phyloP scores from a whole-genome alignment of 257 asterid genomes.

The Petrea volubilis region DNA sequence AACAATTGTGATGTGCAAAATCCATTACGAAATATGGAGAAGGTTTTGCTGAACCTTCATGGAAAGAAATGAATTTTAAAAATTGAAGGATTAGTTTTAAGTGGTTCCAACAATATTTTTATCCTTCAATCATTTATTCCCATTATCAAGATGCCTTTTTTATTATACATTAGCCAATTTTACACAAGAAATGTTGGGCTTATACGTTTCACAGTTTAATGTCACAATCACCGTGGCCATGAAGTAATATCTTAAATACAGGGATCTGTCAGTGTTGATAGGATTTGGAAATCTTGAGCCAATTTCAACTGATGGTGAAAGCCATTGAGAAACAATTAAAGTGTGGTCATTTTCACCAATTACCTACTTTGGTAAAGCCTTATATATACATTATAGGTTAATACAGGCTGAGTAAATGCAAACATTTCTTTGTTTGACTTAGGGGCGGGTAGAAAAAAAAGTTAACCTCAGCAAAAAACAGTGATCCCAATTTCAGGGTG shows the following conservation, averaged over 20 bases:
- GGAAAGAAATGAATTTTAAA: too few relatives aligned
- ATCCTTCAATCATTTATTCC: too few relatives aligned
- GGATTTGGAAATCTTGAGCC: slow-evolving; percentile 31
- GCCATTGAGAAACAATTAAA: background rate
- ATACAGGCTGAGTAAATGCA: background rate
- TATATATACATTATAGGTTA: background rate
- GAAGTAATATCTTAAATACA: background rate
- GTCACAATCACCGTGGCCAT: background rate
- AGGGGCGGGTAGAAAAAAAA: background rate
- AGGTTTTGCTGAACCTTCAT: too few relatives aligned
- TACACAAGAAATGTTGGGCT: too few relatives aligned
- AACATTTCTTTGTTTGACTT: background rate
- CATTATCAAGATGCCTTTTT: too few relatives aligned
- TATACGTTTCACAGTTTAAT: background rate
- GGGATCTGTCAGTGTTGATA: slow-evolving; percentile 22
- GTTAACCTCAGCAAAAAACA: background rate
- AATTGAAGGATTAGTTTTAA: too few relatives aligned
- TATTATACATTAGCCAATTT: too few relatives aligned
- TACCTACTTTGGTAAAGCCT: slow-evolving; percentile 3
- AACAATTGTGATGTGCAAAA: too few relatives aligned
- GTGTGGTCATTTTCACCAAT: slow-evolving; percentile 27
- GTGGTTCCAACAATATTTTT: too few relatives aligned
- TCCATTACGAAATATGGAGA: too few relatives aligned
- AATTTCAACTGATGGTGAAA: slow-evolving; percentile 32
- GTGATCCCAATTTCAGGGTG: background rate